Percentiles rank a stretch among this genome's conserved stretches.
phyloP scores from a whole-genome alignment of 257 asterid species.

The Eustoma russellianum region DNA sequence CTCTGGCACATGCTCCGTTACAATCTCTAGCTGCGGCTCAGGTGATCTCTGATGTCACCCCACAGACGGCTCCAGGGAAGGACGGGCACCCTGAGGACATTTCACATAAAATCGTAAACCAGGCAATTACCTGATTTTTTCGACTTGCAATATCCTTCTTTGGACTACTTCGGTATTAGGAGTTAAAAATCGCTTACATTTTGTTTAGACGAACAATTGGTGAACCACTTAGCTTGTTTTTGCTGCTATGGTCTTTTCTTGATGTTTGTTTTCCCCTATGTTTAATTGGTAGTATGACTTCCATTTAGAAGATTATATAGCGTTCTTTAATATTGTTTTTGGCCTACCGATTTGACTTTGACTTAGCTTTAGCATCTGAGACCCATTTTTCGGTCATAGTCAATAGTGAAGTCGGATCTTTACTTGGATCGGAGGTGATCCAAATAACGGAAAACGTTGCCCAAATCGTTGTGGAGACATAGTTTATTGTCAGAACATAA shows the following conservation, averaged over 20 bases:
- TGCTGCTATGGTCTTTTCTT: background rate
- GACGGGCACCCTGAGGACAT: constrained; percentile 44
- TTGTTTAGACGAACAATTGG: background rate
- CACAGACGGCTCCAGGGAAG: constrained; percentile 18
- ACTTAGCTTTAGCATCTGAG: too few species aligned
- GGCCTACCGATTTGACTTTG: too few species aligned
- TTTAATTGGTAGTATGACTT: background rate
- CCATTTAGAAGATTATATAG: too few species aligned
- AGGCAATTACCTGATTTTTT: constrained; percentile 32
- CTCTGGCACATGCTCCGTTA: background rate
- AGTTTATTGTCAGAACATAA: too few species aligned
- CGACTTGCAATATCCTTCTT: too few species aligned
- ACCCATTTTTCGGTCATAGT: too few species aligned
- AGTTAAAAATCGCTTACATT: background rate
- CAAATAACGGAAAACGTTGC: too few species aligned
- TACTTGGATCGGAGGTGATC: too few species aligned
- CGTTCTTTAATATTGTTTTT: too few species aligned
- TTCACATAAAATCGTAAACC: constrained; percentile 55
- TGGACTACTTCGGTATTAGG: background rate
- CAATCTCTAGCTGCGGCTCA: constrained; percentile 4
- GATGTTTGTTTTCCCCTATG: background rate
- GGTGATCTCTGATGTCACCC: constrained; percentile 20
- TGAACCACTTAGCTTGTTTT: background rate
- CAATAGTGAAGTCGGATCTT: too few species aligned
- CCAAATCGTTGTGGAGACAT: too few species aligned